Base-by-base conservation (phyloP, 345 rosid species). In the Brassica incana region DNA sequence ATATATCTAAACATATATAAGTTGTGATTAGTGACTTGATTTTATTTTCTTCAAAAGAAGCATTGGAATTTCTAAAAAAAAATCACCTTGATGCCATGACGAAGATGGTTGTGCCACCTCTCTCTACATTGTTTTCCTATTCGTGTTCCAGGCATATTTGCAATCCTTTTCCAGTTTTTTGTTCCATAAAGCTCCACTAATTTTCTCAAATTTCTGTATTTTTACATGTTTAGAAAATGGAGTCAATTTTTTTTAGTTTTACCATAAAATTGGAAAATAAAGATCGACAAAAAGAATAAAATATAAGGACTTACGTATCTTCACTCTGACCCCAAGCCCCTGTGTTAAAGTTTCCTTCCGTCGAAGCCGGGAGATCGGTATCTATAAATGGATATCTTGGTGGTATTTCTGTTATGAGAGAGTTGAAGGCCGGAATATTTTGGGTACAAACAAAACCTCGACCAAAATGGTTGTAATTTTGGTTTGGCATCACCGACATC, bases 51-150 rank as follows among this genome's bases (percentile, higher is more conserved):
- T 48, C 6, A 48, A 48, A 9, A 48, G 6, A 48, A 48, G 15
- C n/a, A 33, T 33, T 43, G 50, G 50, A 43, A 43, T 43, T 10
- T 43, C 12, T 33, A n/a, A 0, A n/a, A 14, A n/a, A 6, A 50
- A 50, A n/a, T 50, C 58, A 50, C 58, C 58, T 50, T 50, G 18
- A 50, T 50, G 58, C 18, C 58, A 50, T 50, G 58, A 50, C 58
- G 58, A 50, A 50, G 58, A 50, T 93, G 95, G 74, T 93, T 93
- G 74, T 88, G 89, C 98, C 97, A 93, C 77, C 98, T 85, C 64
- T 93, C 98, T 4, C 95, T 88, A 71, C 97, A 91, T 81, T 90
- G 95, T 78, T 93, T 93, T 52, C 97, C 95, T 6, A 80, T 85
- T 77, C 97, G 84, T 73, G 91, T 95, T 14, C 8, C 82, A 50